These are phyloP conservation scores for Clarireedia hainanense DNA, from an alignment of 2,329 filamentous ascomycete species.

Conservation along the genomic window DNA sequence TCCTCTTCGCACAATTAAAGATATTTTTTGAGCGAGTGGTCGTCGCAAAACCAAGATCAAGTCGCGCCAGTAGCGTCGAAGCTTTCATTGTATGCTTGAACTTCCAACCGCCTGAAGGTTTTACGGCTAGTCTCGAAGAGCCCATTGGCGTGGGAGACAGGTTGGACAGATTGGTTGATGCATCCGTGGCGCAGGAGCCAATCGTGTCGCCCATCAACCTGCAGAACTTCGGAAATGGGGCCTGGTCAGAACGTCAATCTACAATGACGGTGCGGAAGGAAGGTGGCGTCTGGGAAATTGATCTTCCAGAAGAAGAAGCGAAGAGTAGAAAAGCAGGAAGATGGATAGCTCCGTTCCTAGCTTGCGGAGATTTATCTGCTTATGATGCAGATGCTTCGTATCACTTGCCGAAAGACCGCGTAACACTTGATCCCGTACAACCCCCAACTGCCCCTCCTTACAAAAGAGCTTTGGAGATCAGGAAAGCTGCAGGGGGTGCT, in stretches of 20 bases:
- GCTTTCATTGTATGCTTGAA: slow-evolving; percentile 94
- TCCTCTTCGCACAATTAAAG: slow-evolving; percentile 89
- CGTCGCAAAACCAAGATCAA: slow-evolving; percentile 89
- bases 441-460: slow-evolving; percentile 95
- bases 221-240: slow-evolving; percentile 38
- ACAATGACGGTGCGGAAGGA: slow-evolving; percentile 10
- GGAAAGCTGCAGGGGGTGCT: slow-evolving; percentile 66
- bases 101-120: slow-evolving; percentile 72
- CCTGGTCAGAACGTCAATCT: slow-evolving; percentile 32
- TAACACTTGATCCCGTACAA: slow-evolving; percentile 86
- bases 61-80: slow-evolving; percentile 91
- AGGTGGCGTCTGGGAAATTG: slow-evolving; percentile 22
- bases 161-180: slow-evolving; percentile 42
- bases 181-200: slow-evolving; percentile 35
- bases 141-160: slow-evolving; percentile 60
- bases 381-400: slow-evolving; percentile 97
- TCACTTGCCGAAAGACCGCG: slow-evolving; percentile 74
- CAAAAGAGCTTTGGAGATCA: slow-evolving; percentile 79
- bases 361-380: slow-evolving; percentile 90
- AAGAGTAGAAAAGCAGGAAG: slow-evolving; percentile 40
- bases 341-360: slow-evolving; percentile 94
- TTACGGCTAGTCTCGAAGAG: slow-evolving; percentile 66
- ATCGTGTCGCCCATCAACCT: slow-evolving; percentile 35
- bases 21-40: slow-evolving; percentile 82
- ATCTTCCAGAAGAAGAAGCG: slow-evolving; percentile 22